Evolutionary conservation across 345 rosid genomes (phyloP).

Genomic region (Aurinia saxatilis): DNA sequence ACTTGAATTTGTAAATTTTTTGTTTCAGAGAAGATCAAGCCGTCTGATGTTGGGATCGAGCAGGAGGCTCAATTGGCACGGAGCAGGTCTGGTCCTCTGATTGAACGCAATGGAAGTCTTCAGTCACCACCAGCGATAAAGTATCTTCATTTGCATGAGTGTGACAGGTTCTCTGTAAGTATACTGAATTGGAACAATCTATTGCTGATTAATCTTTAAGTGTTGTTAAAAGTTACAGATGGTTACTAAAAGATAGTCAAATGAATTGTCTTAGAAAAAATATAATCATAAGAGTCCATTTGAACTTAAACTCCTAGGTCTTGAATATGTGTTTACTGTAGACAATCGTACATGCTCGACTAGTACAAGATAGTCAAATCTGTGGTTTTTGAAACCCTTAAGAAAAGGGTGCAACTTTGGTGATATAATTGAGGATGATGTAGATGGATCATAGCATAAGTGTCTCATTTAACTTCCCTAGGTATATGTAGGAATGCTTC

Average conservation of each 20-base stretch:
- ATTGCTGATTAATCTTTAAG: background rate
- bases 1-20: slow-evolving; percentile 12
- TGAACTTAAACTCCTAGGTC: too few relatives aligned
- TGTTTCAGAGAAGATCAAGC: slow-evolving; percentile 86
- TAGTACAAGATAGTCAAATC: background rate
- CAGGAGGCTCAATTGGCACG: slow-evolving; percentile 84
- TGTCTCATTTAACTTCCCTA: background rate
- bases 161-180: slow-evolving; percentile 90
- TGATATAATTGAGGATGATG: background rate
- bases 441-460: background rate
- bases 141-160: slow-evolving; percentile 81
- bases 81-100: slow-evolving; percentile 48
- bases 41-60: slow-evolving; percentile 93
- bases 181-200: slow-evolving; percentile 11
- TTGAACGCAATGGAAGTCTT: slow-evolving; percentile 59
- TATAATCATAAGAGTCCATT: too few relatives aligned
- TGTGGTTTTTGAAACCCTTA: background rate
- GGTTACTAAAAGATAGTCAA: background rate
- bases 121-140: slow-evolving; percentile 66
- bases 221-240: background rate
- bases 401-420: slow-evolving; percentile 8
- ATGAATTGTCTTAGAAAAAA: background rate
- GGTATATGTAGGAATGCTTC: slow-evolving; percentile 5
- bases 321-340: too few relatives aligned
- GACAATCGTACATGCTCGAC: too few relatives aligned